Evolutionary conservation across 2,329 filamentous ascomycete species (phyloP), one percentile per base, ranked within the genome.

Genomic region (Monilinia vaccinii-corymbosi): DNA sequence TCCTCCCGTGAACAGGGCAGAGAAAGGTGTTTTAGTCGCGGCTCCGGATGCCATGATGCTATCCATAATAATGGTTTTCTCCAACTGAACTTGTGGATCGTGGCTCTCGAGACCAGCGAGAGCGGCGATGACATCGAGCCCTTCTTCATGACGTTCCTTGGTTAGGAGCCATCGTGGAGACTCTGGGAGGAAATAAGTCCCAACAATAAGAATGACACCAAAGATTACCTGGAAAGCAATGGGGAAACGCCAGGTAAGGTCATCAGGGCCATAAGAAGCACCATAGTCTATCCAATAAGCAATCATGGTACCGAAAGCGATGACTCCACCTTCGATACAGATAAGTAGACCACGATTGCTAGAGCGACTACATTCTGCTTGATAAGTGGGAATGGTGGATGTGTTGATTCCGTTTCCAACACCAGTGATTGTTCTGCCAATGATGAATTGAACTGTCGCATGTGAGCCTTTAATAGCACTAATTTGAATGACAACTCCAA

Each of bases 251-350:
- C 94, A 99, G 3, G 93, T 90, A 75, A 88, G 80, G 73, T 97
- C 79, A 69, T 80, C 88, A 62, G 89, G 76, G 70, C 97, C 96
- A 72, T 82, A 97, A 56, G 88, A 92, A 74, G 91, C 96, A 69
- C 94, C 92, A 75, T 97, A 97, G 73, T 97, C 94, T 44, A 97
- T 92, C 94, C 94, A 99, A 40, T 97, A 93, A 67, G 93, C 97
- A 57, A 91, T 91, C 63, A 97, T 86, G 71, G 95, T 78, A 5
- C 76, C 76, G 42, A 77, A 76, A 0, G 80, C 81, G 64, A 84
- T 83, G n/a, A 83, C 62, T 6, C 80, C 79, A 45, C 81, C 81
- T 66, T 84, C 81, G 3, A 79, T 77, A 23, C 78, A 79, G 45
- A 82, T 77, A 28, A 75, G 71, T 55, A 74, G 72, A 36, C 80